These are phyloP conservation scores for Starmerella cellae DNA, from an alignment of 805 yeast species.

Conservation along the genomic window DNA sequence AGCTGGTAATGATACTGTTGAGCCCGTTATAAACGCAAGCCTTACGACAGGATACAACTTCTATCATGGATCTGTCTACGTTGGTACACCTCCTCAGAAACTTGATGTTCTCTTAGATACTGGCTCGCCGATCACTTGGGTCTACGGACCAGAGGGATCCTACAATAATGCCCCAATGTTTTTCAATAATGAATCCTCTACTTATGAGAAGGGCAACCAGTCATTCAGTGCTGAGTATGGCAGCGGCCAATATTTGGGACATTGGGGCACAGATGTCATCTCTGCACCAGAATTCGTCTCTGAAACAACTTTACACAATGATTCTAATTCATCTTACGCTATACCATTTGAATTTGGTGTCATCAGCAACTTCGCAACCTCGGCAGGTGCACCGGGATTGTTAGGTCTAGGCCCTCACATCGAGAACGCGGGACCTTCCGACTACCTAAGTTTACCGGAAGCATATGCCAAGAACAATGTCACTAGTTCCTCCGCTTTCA, in stretches of 20 bases:
- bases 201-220: conserved; percentile 27
- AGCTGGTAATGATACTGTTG: conserved; percentile 5
- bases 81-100: conserved; percentile 36
- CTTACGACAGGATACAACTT: conserved; percentile 26
- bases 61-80: conserved; percentile 26
- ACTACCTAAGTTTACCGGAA: conserved; percentile 20
- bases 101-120: conserved; percentile 36
- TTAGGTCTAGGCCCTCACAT: conserved; percentile 23
- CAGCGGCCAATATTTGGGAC: conserved; percentile 25
- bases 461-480: conserved; percentile 18
- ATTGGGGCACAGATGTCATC: conserved; percentile 25
- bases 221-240: conserved; percentile 33
- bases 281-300: conserved; percentile 19
- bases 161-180: conserved; percentile 23
- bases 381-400: conserved; percentile 23
- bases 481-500: conserved; percentile 21
- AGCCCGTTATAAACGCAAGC: conserved; percentile 15
- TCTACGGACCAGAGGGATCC: conserved; percentile 28
- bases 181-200: conserved; percentile 20
- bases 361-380: conserved; percentile 19
- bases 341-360: conserved; percentile 25
- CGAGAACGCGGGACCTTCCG: conserved; percentile 20
- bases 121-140: conserved; percentile 41
- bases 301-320: neutral
- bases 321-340: neutral